These are phyloP conservation scores for Verticillium nubilum DNA, from an alignment of 2,329 filamentous ascomycete species.

Conservation along the genomic window DNA sequence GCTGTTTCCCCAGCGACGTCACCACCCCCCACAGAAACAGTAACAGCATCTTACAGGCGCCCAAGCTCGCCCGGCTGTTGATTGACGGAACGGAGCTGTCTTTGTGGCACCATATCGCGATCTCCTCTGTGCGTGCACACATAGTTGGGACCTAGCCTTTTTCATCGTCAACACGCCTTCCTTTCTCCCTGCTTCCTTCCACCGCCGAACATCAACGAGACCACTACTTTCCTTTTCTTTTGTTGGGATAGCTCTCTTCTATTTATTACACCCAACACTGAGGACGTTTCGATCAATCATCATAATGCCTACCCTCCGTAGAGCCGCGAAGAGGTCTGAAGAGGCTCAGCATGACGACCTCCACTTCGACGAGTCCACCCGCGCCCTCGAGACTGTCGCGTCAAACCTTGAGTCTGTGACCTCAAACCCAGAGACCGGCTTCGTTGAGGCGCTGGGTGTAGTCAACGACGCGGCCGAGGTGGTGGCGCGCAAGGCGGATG, in stretches of 20 bases:
- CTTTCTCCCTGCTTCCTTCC: background rate
- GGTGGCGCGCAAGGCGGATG: background rate
- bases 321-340: conserved; percentile 6
- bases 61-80: background rate
- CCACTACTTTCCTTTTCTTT: background rate
- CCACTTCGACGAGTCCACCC: conserved; percentile 8
- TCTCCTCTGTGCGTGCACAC: background rate
- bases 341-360: conserved; percentile 4
- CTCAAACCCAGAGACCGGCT: conserved; percentile 7
- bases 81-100: background rate
- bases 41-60: background rate
- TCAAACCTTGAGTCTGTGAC: conserved; percentile 9
- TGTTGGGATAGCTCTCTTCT: background rate
- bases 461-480: conserved; percentile 8
- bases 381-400: conserved; percentile 11
- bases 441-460: conserved; percentile 10
- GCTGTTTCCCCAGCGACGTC: conserved; percentile 15
- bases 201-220: background rate
- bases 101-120: background rate
- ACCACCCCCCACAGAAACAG: background rate
- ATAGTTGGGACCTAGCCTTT: background rate
- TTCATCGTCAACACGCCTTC: background rate
- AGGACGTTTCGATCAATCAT: background rate
- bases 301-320: conserved; percentile 10
- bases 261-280: background rate